These are phyloP conservation scores for Amanita rimosa DNA, from an alignment of 768 basidiomycete genomes.

Conservation along the genomic window DNA sequence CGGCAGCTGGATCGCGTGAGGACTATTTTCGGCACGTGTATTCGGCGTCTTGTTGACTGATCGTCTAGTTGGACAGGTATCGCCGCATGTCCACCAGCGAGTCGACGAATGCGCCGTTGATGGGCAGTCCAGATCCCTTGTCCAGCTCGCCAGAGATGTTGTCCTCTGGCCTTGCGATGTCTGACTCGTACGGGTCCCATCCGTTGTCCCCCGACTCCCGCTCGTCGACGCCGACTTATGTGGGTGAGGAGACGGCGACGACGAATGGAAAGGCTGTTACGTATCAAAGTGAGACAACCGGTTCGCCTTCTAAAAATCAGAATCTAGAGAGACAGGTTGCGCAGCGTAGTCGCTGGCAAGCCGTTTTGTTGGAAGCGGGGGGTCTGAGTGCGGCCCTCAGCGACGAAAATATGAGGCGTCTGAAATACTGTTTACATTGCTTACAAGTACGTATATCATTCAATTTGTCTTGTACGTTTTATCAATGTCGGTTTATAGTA, in stretches of 20 bases:
- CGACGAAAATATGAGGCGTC: constrained; percentile 80
- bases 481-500: constrained; percentile 37
- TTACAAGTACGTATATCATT: constrained; percentile 46
- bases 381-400: constrained; percentile 82
- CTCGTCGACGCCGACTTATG: constrained; percentile 15
- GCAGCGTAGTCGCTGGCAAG: constrained; percentile 77
- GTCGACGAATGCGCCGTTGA: constrained; percentile 8
- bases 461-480: neutral
- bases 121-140: neutral
- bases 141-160: neutral
- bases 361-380: constrained; percentile 75
- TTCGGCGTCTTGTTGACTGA: neutral
- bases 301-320: neutral
- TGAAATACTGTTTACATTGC: constrained; percentile 85
- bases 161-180: constrained; percentile 15
- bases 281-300: neutral
- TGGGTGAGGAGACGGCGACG: constrained; percentile 5
- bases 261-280: neutral
- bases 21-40: constrained; percentile 9
- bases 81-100: constrained; percentile 27
- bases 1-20: constrained; percentile 76
- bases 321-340: constrained; percentile 39
- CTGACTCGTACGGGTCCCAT: constrained; percentile 21
- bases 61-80: constrained; percentile 35
- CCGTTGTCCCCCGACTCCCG: constrained; percentile 19